phyloP scores from a whole-genome alignment of 1,284 basidiomycete genomes.

The Trametes pubescens region DNA sequence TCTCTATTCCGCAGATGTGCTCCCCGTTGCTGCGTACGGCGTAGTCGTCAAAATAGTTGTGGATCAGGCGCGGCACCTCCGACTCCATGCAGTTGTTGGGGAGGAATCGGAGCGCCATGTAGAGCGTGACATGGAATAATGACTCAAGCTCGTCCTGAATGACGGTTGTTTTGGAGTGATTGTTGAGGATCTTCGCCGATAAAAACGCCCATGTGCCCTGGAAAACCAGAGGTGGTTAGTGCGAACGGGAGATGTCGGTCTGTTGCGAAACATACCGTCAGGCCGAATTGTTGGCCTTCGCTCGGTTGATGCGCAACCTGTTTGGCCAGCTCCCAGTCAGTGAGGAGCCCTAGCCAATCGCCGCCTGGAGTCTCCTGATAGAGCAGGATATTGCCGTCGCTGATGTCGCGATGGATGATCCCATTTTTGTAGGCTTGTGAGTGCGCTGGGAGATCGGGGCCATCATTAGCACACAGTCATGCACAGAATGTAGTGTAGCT shows the following conservation, averaged over 20 bases:
- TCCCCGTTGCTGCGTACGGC: not conserved
- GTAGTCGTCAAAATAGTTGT: slow-evolving; percentile 15
- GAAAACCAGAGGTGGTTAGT: too few species aligned
- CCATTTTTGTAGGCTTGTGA: slow-evolving; percentile 8
- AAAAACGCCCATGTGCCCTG: slow-evolving; percentile 28
- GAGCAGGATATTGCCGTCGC: slow-evolving; percentile 6
- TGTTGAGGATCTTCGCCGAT: not conserved
- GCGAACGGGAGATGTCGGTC: too few species aligned
- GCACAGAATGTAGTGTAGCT: too few species aligned
- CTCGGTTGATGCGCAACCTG: not conserved
- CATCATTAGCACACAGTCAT: not conserved
- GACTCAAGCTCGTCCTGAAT: slow-evolving; percentile 20
- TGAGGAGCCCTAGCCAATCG: slow-evolving; percentile 8
- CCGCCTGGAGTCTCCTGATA: not conserved
- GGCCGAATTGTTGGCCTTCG: slow-evolving; percentile 4
- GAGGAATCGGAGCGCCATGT: slow-evolving; percentile 2
- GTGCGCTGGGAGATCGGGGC: slow-evolving; percentile 9
- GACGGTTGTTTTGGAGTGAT: not conserved
- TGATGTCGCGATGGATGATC: slow-evolving; percentile 22
- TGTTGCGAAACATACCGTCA: slow-evolving; percentile 5
- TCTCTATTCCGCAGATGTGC: not conserved
- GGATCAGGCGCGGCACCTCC: not conserved
- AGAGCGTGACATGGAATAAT: slow-evolving; percentile 15
- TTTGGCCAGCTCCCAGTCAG: slow-evolving; percentile 28
- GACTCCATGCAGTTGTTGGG: slow-evolving; percentile 8